Base-by-base conservation (phyloP, 2,329 filamentous ascomycete genomes). In the Aspergillus candidus region DNA sequence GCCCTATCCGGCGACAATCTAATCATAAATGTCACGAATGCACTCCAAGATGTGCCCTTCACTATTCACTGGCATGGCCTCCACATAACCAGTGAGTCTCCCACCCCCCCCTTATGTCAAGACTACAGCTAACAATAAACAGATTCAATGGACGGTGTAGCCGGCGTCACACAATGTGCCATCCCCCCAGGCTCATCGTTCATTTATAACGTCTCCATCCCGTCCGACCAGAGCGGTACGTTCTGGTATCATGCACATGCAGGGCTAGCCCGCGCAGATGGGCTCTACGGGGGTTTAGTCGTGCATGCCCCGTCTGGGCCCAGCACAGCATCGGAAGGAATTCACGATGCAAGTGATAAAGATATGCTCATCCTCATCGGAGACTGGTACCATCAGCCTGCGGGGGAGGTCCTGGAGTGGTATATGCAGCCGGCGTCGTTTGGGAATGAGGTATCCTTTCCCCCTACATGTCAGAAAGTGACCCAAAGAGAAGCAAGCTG, bases 131-230 rank as follows among this genome's bases (percentile, higher is more conserved):
- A 27, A 46, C 53, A 36, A 54, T 13, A 1, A 11, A 7, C 7
- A 59, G 58, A 60, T 48, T 44, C 49, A 22, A 87, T 88, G 81
- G 86, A 91, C 62, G 86, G 86, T 0, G 79, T 83, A 0, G 66
- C 69, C 1, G 74, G 76, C 37, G 78, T 86, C 18, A 78, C 82
- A 1, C 86, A 90, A 59, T 88, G 83, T 51, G 61, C 74, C 2
- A 83, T 89, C 44, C 4, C 73, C 0, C 76, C 84, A 0, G 84
- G 84, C 4, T 66, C 69, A 7, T 55, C 53, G n/a, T 71, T 70
- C 47, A 56, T 61, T 34, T 72, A 72, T 46, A 60, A 67, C 27
- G 57, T 75, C 55, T 68, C 62, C 6, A 63, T 68, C 30, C 57
- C 65, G 2, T 35, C 49, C 7, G 50, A 63, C 31, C 68, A 72